Evolutionary conservation across 192 early-diverging fungal genomes (phyloP).

Genomic region (Backusella westeae): DNA sequence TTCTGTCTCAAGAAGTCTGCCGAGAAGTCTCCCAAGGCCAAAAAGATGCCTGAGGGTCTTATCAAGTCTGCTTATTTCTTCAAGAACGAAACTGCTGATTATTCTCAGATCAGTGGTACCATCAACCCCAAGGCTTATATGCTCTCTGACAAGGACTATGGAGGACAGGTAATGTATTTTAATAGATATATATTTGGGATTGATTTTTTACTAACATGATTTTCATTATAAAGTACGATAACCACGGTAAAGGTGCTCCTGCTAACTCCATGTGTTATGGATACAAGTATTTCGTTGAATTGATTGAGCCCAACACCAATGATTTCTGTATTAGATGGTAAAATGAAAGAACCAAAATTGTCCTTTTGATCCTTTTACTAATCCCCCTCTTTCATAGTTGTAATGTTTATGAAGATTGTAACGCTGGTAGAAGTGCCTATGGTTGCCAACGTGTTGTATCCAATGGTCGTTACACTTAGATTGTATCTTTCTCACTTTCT

Average conservation of each 20-base stretch:
- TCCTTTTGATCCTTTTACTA: neutral
- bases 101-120: constrained; percentile 39
- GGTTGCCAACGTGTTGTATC: constrained; percentile 64
- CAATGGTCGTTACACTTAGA: constrained; percentile 35
- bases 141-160: constrained; percentile 22
- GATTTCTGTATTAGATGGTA: constrained; percentile 40
- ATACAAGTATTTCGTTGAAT: constrained; percentile 34
- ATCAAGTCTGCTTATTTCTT: constrained; percentile 26
- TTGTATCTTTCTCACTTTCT: neutral
- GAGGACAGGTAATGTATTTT: constrained; percentile 24
- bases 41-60: constrained; percentile 29
- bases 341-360: neutral
- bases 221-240: constrained; percentile 23
- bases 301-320: constrained; percentile 37
- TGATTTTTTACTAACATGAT: too few species aligned
- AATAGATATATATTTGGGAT: neutral
- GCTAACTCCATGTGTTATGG: constrained; percentile 25
- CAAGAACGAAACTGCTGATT: constrained; percentile 25
- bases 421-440: constrained; percentile 39
- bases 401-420: constrained; percentile 36
- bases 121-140: constrained; percentile 31
- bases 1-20: constrained; percentile 41
- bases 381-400: constrained; percentile 21
- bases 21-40: constrained; percentile 32
- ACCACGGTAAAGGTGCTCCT: constrained; percentile 29